Percentiles rank a stretch among this genome's conserved stretches.
Conservation (phyloP, 1,139 yeast species). For the Blastobotrys elegans region DNA sequence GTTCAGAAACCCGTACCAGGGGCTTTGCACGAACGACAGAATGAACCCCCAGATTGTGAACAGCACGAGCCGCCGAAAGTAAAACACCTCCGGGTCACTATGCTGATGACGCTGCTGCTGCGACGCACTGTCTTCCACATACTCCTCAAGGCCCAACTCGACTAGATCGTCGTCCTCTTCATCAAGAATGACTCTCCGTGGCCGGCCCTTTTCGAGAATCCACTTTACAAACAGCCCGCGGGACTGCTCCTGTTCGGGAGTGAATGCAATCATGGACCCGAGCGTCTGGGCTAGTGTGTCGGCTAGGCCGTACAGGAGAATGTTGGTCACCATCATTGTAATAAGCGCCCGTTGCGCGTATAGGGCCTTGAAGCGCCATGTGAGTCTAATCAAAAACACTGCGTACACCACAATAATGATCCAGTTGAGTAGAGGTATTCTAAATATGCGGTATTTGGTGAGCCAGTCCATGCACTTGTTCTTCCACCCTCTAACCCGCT, state of each 20-base stretch:
- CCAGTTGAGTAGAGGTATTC: conserved; percentile 36
- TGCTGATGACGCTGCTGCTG: conserved; percentile 7
- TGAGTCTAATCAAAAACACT: conserved; percentile 31
- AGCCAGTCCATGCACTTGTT: conserved; percentile 22
- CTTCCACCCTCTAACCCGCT: not conserved
- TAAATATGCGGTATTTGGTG: conserved; percentile 27
- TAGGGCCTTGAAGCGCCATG: conserved; percentile 39
- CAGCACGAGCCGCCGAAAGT: conserved; percentile 67
- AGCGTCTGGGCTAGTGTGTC: conserved; percentile 85
- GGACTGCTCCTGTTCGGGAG: conserved; percentile 22
- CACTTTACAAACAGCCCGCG: conserved; percentile 25
- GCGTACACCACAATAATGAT: conserved; percentile 31
- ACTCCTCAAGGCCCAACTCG: conserved; percentile 32
- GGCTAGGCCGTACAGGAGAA: conserved; percentile 78
- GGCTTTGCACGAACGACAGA: conserved; percentile 77
- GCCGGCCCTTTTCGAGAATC: conserved; percentile 35
- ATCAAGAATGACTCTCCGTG: conserved; percentile 31
- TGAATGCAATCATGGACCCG: conserved; percentile 31
- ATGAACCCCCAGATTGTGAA: conserved; percentile 81
- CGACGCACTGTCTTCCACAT: not conserved
- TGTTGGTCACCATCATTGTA: conserved; percentile 79
- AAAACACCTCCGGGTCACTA: conserved; percentile 38
- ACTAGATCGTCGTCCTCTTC: conserved; percentile 33
- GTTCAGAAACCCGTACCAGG: conserved; percentile 84
- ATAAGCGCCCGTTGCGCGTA: conserved; percentile 63